Conservation (phyloP, 2,329 filamentous ascomycete genomes). For the Thelonectria rubi region DNA sequence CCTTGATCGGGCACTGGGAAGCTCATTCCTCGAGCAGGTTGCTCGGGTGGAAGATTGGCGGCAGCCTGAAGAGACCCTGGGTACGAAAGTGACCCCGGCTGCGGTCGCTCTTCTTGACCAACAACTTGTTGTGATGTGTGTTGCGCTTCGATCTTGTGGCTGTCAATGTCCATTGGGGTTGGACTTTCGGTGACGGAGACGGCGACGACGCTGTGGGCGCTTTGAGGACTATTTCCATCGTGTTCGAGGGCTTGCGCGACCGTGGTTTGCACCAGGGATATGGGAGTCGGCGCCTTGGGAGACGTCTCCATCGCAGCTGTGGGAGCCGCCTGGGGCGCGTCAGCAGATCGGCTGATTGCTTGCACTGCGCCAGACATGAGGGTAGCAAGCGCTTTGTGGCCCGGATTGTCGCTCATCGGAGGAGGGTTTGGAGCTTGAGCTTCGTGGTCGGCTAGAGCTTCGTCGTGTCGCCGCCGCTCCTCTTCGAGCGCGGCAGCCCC, state of each 20-base stretch:
- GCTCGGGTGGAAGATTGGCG: conserved; percentile 52
- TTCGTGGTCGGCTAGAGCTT: conserved; percentile 47
- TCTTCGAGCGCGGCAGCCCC: conserved; percentile 65
- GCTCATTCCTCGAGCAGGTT: conserved; percentile 63
- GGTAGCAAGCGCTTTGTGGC: conserved; percentile 62
- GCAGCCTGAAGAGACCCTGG: conserved; percentile 60
- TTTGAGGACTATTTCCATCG: conserved; percentile 56
- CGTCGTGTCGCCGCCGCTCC: conserved; percentile 58
- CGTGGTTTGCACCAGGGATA: conserved; percentile 46
- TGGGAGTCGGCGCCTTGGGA: conserved; percentile 48
- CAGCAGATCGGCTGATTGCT: conserved; percentile 64
- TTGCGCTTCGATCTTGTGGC: conserved; percentile 48
- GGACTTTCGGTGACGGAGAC: conserved; percentile 60
- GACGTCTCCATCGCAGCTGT: conserved; percentile 56
- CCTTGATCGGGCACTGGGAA: conserved; percentile 61
- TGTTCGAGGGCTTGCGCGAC: conserved; percentile 49
- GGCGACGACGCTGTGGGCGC: conserved; percentile 53
- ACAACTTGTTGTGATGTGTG: conserved; percentile 51
- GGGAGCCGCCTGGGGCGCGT: conserved; percentile 57
- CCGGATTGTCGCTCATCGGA: conserved; percentile 62
- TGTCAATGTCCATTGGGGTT: conserved; percentile 64
- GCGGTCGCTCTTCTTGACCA: conserved; percentile 60
- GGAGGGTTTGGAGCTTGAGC: conserved; percentile 51
- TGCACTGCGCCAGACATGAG: conserved; percentile 63
- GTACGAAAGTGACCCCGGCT: conserved; percentile 63